phyloP scores from a whole-genome alignment of 2,329 filamentous ascomycete species.

The Aspergillus phoenicis region DNA sequence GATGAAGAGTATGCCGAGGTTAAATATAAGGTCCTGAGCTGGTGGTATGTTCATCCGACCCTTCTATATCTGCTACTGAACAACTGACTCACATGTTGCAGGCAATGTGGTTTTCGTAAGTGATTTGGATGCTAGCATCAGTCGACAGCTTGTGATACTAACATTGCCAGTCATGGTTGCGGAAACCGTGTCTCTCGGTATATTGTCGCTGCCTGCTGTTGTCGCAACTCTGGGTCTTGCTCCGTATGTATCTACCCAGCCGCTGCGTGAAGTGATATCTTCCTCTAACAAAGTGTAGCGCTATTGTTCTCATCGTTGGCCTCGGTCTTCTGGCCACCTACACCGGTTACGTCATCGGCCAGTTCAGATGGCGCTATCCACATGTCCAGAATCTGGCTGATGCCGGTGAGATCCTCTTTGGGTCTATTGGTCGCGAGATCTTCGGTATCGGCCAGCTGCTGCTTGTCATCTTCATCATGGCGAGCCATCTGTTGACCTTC shows the following conservation, averaged over 20 bases:
- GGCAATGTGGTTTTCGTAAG: constrained; percentile 45
- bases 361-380: constrained; percentile 58
- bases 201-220: constrained; percentile 56
- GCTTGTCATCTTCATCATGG: constrained; percentile 67
- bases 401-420: constrained; percentile 62
- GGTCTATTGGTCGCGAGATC: constrained; percentile 62
- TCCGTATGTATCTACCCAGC: constrained; percentile 36
- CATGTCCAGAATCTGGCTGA: constrained; percentile 66
- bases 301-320: constrained; percentile 51
- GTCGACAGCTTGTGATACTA: not conserved
- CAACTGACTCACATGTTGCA: constrained; percentile 14
- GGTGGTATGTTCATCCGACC: constrained; percentile 32
- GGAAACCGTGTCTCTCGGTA: constrained; percentile 58
- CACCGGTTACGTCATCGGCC: constrained; percentile 59
- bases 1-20: constrained; percentile 43
- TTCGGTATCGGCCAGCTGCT: constrained; percentile 62
- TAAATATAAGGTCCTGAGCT: constrained; percentile 53
- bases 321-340: constrained; percentile 59
- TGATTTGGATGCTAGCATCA: not conserved
- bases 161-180: constrained; percentile 53
- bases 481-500: constrained; percentile 68
- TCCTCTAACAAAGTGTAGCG: constrained; percentile 21
- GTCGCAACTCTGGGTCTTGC: constrained; percentile 56
- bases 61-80: not conserved
- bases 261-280: not conserved